A percentile compares a stretch with the other conserved stretches of the same genome.
phyloP scores from a whole-genome alignment of 768 basidiomycete species.

The Hydnum rufescens region DNA sequence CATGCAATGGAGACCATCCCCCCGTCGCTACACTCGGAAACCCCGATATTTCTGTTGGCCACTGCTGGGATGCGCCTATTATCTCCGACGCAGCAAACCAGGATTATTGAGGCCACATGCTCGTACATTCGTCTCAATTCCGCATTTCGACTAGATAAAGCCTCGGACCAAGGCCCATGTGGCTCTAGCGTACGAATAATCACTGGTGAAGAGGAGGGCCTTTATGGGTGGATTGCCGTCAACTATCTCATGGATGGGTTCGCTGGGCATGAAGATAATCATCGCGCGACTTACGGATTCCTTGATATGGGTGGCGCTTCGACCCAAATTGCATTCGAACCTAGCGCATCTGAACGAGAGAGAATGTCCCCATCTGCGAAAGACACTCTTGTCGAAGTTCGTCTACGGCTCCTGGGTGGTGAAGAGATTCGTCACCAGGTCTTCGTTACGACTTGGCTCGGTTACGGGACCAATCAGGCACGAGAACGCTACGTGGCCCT shows the following conservation, averaged over 20 bases:
- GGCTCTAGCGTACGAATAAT: constrained; percentile 88
- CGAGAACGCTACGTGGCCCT: constrained; percentile 75
- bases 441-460: constrained; percentile 96
- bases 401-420: constrained; percentile 62
- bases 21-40: constrained; percentile 62
- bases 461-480: constrained; percentile 96
- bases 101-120: constrained; percentile 61
- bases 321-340: constrained; percentile 97
- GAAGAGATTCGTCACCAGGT: constrained; percentile 78
- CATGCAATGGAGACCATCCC: constrained; percentile 75
- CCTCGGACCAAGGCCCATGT: constrained; percentile 57
- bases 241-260: constrained; percentile 99
- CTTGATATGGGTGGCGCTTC: constrained; percentile 99
- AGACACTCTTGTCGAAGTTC: constrained; percentile 57
- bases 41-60: constrained; percentile 84
- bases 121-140: constrained; percentile 54
- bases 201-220: constrained; percentile 92
- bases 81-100: constrained; percentile 40
- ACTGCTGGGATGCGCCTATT: constrained; percentile 96
- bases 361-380: constrained; percentile 21
- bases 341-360: constrained; percentile 32
- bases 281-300: constrained; percentile 84
- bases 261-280: constrained; percentile 21
- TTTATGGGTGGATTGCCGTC: constrained; percentile 98
- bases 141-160: constrained; percentile 51